phyloP scores from a whole-genome alignment of 2,329 filamentous ascomycete genomes.

The Akanthomyces lecanii region DNA sequence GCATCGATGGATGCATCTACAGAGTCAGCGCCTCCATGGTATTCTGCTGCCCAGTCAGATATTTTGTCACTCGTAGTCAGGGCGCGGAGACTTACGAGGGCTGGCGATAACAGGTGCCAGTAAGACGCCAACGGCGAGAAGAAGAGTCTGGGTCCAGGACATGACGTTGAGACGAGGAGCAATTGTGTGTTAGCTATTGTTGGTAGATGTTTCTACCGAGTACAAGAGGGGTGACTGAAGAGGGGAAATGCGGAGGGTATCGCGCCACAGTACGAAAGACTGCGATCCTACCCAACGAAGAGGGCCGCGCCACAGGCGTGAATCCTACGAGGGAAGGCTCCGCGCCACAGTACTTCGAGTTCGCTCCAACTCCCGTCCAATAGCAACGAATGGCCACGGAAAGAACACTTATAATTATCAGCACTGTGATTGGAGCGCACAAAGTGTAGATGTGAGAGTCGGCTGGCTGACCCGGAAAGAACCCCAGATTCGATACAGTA shows the following conservation, averaged over 20 bases:
- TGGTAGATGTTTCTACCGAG: not conserved
- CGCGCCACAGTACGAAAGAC: not conserved
- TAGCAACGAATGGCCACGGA: not conserved
- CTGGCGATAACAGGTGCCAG: not conserved
- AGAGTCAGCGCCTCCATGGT: not conserved
- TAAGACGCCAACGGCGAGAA: not conserved
- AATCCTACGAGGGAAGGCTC: too few relatives aligned
- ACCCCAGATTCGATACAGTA: slow-evolving; percentile 1
- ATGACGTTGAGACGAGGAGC: not conserved
- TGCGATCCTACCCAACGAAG: not conserved
- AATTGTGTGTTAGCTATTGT: not conserved
- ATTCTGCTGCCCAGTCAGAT: not conserved
- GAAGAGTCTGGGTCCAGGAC: not conserved
- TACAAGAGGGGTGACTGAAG: not conserved
- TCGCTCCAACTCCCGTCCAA: too few relatives aligned
- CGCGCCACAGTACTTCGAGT: too few relatives aligned
- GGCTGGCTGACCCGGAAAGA: not conserved
- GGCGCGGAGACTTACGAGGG: not conserved
- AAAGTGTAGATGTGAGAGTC: too few relatives aligned
- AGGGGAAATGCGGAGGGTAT: not conserved
- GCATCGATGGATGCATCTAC: not conserved
- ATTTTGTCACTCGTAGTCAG: not conserved
- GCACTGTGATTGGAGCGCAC: too few relatives aligned
- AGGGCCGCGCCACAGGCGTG: not conserved
- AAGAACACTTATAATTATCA: not conserved